Percentiles rank a stretch among this genome's conserved stretches.
These are phyloP conservation scores for Neoboletus magnificus DNA, from an alignment of 768 basidiomycete genomes.

Conservation along the genomic window DNA sequence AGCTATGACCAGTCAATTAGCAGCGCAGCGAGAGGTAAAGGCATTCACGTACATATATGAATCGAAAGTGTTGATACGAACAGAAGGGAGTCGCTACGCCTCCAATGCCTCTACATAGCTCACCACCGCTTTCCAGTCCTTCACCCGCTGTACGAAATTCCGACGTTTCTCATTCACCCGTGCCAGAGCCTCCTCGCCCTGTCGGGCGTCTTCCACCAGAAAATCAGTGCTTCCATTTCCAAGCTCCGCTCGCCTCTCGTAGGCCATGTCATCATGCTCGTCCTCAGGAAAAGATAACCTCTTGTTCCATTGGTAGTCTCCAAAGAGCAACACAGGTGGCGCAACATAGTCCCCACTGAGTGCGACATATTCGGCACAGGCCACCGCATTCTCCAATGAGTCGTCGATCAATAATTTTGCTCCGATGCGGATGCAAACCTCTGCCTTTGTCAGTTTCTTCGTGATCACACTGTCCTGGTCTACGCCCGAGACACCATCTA, in stretches of 20 bases:
- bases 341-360: constrained; percentile 19
- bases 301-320: constrained; percentile 74
- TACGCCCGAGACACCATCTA: constrained; percentile 6
- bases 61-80: background rate
- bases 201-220: constrained; percentile 47
- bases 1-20: background rate
- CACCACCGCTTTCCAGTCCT: constrained; percentile 61
- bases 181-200: constrained; percentile 34
- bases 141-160: constrained; percentile 47
- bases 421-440: constrained; percentile 61
- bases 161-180: constrained; percentile 44
- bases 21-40: background rate
- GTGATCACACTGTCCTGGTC: constrained; percentile 36
- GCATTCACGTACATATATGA: background rate
- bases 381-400: constrained; percentile 72
- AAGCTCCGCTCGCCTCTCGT: constrained; percentile 45
- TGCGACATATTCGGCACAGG: constrained; percentile 41
- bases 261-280: constrained; percentile 50
- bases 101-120: constrained; percentile 37
- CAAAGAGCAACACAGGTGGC: constrained; percentile 69
- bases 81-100: background rate
- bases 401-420: constrained; percentile 76
- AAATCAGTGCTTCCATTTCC: constrained; percentile 49
- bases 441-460: constrained; percentile 67
- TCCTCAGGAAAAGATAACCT: constrained; percentile 47